Evolutionary conservation across 2,329 filamentous ascomycete genomes (phyloP).

Genomic region (Aspergillus bombycis): DNA sequence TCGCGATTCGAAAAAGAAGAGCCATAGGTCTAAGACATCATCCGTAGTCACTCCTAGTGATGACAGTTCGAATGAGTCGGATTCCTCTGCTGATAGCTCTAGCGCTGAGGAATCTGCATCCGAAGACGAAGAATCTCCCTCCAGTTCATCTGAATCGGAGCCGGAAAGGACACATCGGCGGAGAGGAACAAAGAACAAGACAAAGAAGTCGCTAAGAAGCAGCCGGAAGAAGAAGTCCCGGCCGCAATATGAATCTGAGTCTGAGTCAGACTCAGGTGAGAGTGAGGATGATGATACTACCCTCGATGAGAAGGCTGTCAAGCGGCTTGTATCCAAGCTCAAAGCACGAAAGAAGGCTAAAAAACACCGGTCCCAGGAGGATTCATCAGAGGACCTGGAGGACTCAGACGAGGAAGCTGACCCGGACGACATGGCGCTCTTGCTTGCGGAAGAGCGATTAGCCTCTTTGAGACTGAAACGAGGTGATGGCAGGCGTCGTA

Average conservation of each 20-base stretch:
- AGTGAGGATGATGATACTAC: conserved; percentile 30
- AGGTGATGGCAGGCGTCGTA: conserved; percentile 19
- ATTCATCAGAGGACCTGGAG: conserved; percentile 36
- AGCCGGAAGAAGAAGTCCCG: conserved; percentile 43
- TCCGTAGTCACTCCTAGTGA: conserved; percentile 25
- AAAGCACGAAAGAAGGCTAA: conserved; percentile 41
- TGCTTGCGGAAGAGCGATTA: conserved; percentile 28
- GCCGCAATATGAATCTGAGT: conserved; percentile 27
- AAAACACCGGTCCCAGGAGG: conserved; percentile 28
- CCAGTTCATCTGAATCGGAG: conserved; percentile 26
- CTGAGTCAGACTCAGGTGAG: conserved; percentile 31
- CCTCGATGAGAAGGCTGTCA: conserved; percentile 37
- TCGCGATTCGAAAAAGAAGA: conserved; percentile 28
- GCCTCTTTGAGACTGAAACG: conserved; percentile 24
- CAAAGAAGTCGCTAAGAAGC: conserved; percentile 34
- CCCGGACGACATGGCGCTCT: conserved; percentile 26
- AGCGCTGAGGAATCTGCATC: conserved; percentile 22
- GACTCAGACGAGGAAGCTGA: conserved; percentile 36
- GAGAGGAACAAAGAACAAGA: conserved; percentile 39
- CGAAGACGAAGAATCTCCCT: conserved; percentile 18
- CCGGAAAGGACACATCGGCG: conserved; percentile 37
- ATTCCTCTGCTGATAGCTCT: conserved; percentile 18
- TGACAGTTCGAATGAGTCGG: conserved; percentile 19
- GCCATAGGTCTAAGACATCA: conserved; percentile 24
- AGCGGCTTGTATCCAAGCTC: conserved; percentile 34